Evolutionary conservation across 2,329 filamentous ascomycete genomes (phyloP).

Genomic region (Aspergillus flavus): DNA sequence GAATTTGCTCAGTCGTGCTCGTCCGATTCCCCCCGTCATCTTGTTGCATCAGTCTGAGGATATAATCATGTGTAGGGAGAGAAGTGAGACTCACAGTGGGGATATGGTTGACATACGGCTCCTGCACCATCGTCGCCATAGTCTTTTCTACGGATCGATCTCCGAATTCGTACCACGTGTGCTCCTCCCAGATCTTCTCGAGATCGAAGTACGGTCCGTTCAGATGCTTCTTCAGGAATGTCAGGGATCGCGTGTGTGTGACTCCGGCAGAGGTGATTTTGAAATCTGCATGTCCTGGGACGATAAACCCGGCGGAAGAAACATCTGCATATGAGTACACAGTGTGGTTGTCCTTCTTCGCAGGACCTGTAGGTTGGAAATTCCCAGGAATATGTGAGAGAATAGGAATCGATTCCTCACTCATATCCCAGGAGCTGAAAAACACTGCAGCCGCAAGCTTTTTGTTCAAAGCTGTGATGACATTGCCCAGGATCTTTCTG

Average conservation of each 20-base stretch:
- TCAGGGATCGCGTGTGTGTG: constrained; percentile 66
- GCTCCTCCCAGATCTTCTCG: constrained; percentile 78
- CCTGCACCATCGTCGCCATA: constrained; percentile 79
- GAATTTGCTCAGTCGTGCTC: constrained; percentile 64
- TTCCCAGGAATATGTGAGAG: constrained; percentile 22
- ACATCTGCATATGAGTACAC: constrained; percentile 51
- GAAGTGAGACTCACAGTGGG: constrained; percentile 57
- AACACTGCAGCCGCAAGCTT: constrained; percentile 18
- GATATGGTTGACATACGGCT: constrained; percentile 79
- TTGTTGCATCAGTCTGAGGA: neutral
- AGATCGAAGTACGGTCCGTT: constrained; percentile 71
- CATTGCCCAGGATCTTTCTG: constrained; percentile 10
- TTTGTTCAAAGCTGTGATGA: neutral
- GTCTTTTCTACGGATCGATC: constrained; percentile 70
- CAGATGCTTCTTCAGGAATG: constrained; percentile 65
- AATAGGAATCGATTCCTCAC: neutral
- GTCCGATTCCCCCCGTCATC: constrained; percentile 68
- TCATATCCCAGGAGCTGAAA: constrained; percentile 23
- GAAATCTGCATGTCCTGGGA: constrained; percentile 57
- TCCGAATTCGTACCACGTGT: constrained; percentile 71
- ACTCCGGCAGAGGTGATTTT: constrained; percentile 59
- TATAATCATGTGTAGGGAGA: neutral
- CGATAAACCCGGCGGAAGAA: constrained; percentile 47
- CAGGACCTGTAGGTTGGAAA: neutral
- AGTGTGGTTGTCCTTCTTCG: neutral